Conservation (phyloP, 805 yeast genomes). For the Wickerhamomyces canadensis region DNA sequence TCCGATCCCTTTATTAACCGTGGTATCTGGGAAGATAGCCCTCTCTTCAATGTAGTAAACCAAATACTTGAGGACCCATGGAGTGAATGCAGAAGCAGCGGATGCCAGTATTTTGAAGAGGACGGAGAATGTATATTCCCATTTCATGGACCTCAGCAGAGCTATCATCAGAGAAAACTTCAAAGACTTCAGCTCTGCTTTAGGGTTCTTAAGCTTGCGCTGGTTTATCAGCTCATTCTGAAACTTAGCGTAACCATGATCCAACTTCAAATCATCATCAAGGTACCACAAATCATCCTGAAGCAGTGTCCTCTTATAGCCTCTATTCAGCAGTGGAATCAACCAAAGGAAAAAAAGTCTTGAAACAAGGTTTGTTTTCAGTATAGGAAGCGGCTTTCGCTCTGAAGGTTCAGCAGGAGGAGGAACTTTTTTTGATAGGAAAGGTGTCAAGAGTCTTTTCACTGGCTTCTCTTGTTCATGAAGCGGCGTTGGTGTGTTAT, state of each 20-base stretch:
- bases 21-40: conserved; percentile 31
- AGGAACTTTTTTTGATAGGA: conserved; percentile 34
- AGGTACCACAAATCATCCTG: conserved; percentile 53
- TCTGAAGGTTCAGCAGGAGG: conserved; percentile 45
- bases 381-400: conserved; percentile 37
- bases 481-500: no score
- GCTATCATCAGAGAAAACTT: conserved; percentile 32
- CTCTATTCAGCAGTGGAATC: conserved; percentile 50
- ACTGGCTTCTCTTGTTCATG: background rate
- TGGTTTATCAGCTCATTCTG: conserved; percentile 24
- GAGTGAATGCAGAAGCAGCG: conserved; percentile 42
- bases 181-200: conserved; percentile 23
- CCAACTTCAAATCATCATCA: conserved; percentile 34
- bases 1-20: conserved; percentile 58
- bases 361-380: conserved; percentile 31
- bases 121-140: conserved; percentile 33
- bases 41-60: conserved; percentile 44
- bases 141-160: conserved; percentile 38
- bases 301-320: conserved; percentile 63
- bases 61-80: conserved; percentile 44
- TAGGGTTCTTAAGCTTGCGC: conserved; percentile 28
- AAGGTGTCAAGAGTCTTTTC: conserved; percentile 24
- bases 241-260: conserved; percentile 32
- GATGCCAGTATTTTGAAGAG: conserved; percentile 37
- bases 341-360: conserved; percentile 59